Base-by-base conservation (phyloP, 257 asterid genomes). In the Penstemon davidsonii region DNA sequence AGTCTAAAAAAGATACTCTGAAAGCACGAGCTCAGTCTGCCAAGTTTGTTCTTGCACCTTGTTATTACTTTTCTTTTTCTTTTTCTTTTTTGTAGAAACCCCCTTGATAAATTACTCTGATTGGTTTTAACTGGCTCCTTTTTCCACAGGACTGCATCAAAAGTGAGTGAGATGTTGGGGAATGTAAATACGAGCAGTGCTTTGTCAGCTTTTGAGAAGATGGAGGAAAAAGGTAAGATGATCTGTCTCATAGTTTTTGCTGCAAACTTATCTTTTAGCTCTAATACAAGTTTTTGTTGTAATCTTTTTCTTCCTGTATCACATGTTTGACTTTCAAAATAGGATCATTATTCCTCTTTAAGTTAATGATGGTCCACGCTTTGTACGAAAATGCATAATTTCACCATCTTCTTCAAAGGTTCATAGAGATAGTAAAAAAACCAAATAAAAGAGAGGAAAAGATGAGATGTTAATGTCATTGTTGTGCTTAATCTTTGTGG, bases 1-100 rank as follows among this genome's bases (percentile, higher is more conserved):
- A 73, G 75, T 91, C 99, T 40, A 94, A 94, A 81, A 94, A 91
- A 67, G 96, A 94, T 74, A 94, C 97, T 67, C 83, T 94, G 71
- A 94, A 88, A 91, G 97, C 99, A 46, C 88, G 99, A 59, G 99
- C 99, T 55, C 99, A 94, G 58, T 86, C 99, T 67, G 99, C 99
- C 69, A 94, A 94, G 99, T 94, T 49, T 68, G 96, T 78, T 74
- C 76, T 70, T 58, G 42, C 52, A 66, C 74, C 77, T 62, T 66
- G 38, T 56, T 70, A 7, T 15, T 46, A 46, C 19, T 56, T 70
- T 70, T 62, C 54, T 49, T 25, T 25, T 25, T 25, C 33, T 25
- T 25, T 25, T 25, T 25, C 33, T 25, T 25, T 25, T 41, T 11
- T 5, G 37, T 62, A 19, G 50, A 71, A 15, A 71, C 39, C 56